Conservation (phyloP, 192 early-diverging fungal genomes). For the Endogone sp. region DNA sequence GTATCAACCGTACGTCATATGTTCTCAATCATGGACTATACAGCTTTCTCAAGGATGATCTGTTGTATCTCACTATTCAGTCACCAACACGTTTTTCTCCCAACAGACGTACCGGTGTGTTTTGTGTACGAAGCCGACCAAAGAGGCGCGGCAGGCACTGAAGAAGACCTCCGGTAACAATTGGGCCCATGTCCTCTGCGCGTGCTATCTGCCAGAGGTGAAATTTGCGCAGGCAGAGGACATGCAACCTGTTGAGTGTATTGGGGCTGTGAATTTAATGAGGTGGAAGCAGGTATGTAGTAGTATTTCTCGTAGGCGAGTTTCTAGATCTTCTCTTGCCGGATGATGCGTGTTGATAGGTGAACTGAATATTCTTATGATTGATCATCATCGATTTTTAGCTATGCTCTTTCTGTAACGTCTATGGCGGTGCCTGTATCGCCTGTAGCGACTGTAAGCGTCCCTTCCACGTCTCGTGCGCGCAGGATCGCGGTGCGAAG, state of each 20-base stretch:
- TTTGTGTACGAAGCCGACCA: conserved; percentile 45
- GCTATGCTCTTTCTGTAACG: conserved; percentile 14
- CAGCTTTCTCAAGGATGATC: no score
- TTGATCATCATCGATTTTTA: not conserved
- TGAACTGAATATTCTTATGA: not conserved
- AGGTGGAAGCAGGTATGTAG: conserved; percentile 37
- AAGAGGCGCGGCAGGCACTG: conserved; percentile 40
- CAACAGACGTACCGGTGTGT: conserved; percentile 60
- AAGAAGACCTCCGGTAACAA: conserved; percentile 71
- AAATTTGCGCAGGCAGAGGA: conserved; percentile 37
- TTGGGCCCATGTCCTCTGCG: conserved; percentile 74
- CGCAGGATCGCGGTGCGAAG: conserved; percentile 30
- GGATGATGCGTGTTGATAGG: not conserved
- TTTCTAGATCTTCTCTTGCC: no score
- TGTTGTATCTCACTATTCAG: not conserved
- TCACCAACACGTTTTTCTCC: not conserved
- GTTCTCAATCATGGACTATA: no score
- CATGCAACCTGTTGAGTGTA: conserved; percentile 43
- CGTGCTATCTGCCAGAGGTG: conserved; percentile 52
- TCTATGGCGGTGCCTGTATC: conserved; percentile 30
- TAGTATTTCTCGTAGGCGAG: no score
- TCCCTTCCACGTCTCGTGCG: conserved; percentile 45
- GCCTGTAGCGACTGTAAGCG: conserved; percentile 38
- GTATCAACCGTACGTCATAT: conserved; percentile 47
- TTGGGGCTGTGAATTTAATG: conserved; percentile 33